Conservation (phyloP, 169 alveolate genomes). For the Amoebophrya sp. region DNA sequence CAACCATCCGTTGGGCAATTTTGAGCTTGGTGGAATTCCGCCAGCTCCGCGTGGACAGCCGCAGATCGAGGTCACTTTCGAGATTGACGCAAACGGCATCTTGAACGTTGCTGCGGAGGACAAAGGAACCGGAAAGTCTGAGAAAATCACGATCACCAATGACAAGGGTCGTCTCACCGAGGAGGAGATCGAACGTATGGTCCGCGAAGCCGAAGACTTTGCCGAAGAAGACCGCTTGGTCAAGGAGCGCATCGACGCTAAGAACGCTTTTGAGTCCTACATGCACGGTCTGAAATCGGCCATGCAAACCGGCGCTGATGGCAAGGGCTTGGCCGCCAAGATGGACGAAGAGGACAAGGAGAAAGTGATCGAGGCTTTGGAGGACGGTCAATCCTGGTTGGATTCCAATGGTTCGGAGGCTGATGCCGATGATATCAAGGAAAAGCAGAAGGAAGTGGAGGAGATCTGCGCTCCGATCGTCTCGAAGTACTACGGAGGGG, state of each 20-base stretch:
- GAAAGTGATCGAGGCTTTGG: conserved; percentile 52
- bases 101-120: conserved; percentile 85
- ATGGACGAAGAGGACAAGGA: conserved; percentile 77
- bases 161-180: conserved; percentile 84
- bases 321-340: conserved; percentile 69
- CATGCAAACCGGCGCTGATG: conserved; percentile 66
- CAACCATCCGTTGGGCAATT: conserved; percentile 84
- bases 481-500: conserved; percentile 82
- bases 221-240: conserved; percentile 82
- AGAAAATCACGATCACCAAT: conserved; percentile 83
- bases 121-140: conserved; percentile 83
- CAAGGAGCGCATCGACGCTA: conserved; percentile 82
- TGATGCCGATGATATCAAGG: conserved; percentile 80
- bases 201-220: conserved; percentile 83
- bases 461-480: conserved; percentile 86
- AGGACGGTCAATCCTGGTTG: conserved; percentile 83
- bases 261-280: conserved; percentile 78
- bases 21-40: conserved; percentile 84
- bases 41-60: conserved; percentile 92
- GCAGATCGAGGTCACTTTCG: conserved; percentile 88
- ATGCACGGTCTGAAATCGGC: conserved; percentile 76
- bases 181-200: conserved; percentile 85
- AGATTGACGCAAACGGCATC: conserved; percentile 88
- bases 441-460: conserved; percentile 79
- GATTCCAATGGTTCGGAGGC: conserved; percentile 80